Evolutionary conservation across 352 stramenopile genomes (phyloP).

Genomic region (Globisporangium mamillatum): DNA sequence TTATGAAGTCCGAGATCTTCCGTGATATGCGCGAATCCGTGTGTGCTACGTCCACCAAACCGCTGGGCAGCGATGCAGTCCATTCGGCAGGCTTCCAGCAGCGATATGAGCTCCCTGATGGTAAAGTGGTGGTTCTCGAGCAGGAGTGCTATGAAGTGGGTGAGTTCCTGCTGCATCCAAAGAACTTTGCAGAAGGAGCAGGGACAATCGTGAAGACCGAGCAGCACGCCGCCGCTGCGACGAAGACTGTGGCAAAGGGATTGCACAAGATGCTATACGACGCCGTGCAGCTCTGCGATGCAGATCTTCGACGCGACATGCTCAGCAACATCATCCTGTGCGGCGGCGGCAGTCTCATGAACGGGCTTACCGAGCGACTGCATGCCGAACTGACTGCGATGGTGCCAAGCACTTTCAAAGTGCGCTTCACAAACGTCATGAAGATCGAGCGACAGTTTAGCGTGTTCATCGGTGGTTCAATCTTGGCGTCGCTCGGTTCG

Average conservation of each 20-base stretch:
- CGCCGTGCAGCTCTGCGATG: conserved; percentile 78
- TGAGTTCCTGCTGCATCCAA: conserved; percentile 75
- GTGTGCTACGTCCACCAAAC: conserved; percentile 42
- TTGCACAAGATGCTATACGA: conserved; percentile 83
- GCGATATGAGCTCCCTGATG: conserved; percentile 82
- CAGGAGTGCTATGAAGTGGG: conserved; percentile 68
- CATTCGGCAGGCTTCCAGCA: conserved; percentile 22
- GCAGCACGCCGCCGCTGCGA: conserved; percentile 39
- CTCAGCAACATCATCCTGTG: conserved; percentile 87
- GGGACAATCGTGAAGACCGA: conserved; percentile 41
- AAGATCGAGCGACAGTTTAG: conserved; percentile 87
- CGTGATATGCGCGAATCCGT: conserved; percentile 73
- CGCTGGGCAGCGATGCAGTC: conserved; percentile 37
- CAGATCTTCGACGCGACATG: conserved; percentile 81
- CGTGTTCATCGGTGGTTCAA: conserved; percentile 85
- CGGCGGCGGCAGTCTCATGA: conserved; percentile 70
- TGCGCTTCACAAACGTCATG: conserved; percentile 80
- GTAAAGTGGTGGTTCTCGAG: conserved; percentile 59
- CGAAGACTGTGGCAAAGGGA: conserved; percentile 55
- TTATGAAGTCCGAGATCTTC: conserved; percentile 64
- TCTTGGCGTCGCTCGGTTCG: conserved; percentile 82
- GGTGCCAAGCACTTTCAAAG: conserved; percentile 83
- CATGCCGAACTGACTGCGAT: conserved; percentile 73
- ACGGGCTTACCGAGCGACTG: conserved; percentile 76
- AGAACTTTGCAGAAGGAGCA: conserved; percentile 37